Percentiles rank a stretch among this genome's conserved stretches.
These are phyloP conservation scores for Prillingera fragicola DNA, from an alignment of 1,284 basidiomycete genomes.

Conservation along the genomic window DNA sequence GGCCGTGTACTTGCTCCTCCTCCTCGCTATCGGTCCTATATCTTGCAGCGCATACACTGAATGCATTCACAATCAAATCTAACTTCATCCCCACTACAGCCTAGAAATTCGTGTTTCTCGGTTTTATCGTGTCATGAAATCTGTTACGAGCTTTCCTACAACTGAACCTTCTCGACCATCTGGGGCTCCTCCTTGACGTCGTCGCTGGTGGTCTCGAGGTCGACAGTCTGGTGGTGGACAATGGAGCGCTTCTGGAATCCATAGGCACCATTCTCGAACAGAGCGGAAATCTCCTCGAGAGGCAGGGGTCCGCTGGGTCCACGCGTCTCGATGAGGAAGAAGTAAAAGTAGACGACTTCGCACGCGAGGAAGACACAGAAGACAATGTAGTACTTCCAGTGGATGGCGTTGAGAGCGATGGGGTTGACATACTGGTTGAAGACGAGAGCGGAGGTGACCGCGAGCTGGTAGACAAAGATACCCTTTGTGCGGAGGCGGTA, in stretches of 20 bases:
- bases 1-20: too few species aligned
- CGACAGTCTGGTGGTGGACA: too few species aligned
- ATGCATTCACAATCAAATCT: too few species aligned
- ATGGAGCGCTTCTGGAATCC: background rate
- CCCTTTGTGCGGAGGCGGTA: slow-evolving; percentile 65
- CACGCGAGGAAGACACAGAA: slow-evolving; percentile 22
- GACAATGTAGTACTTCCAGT: slow-evolving; percentile 31
- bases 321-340: slow-evolving; percentile 26
- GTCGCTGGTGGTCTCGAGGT: too few species aligned
- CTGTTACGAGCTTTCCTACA: too few species aligned
- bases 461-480: slow-evolving; percentile 52
- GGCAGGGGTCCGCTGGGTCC: slow-evolving; percentile 17
- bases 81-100: too few species aligned
- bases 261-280: slow-evolving; percentile 14
- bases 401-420: slow-evolving; percentile 25
- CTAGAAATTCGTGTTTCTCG: too few species aligned
- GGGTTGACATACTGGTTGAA: slow-evolving; percentile 36
- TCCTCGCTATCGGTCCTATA: too few species aligned
- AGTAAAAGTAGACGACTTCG: slow-evolving; percentile 31
- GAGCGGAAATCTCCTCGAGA: slow-evolving; percentile 28
- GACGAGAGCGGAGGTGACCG: slow-evolving; percentile 23
- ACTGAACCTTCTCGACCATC: too few species aligned
- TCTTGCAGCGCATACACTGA: too few species aligned
- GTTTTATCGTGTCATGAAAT: too few species aligned
- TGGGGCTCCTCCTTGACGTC: too few species aligned